These are phyloP conservation scores for Arthrocladium fulminans DNA, from an alignment of 2,329 filamentous ascomycete species.

Conservation along the genomic window DNA sequence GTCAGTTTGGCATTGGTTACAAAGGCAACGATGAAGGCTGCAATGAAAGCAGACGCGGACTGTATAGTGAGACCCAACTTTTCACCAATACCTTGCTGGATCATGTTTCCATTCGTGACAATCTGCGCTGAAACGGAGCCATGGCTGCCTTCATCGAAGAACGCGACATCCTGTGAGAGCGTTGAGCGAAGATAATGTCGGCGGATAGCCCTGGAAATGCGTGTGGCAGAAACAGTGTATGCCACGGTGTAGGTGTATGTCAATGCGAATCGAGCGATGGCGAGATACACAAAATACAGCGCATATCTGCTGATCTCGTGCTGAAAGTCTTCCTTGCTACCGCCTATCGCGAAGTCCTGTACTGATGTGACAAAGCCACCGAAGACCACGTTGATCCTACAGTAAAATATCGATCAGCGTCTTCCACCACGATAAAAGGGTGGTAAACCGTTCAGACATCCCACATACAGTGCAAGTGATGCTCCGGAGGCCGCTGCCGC, in stretches of 20 bases:
- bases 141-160: slow-evolving; percentile 24
- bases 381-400: slow-evolving; percentile 31
- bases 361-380: slow-evolving; percentile 26
- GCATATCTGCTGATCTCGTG: slow-evolving; percentile 16
- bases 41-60: slow-evolving; percentile 18
- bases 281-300: slow-evolving; percentile 32
- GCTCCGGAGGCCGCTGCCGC: slow-evolving; percentile 24
- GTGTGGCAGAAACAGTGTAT: slow-evolving; percentile 21
- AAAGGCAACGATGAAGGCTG: slow-evolving; percentile 23
- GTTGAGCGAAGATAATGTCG: slow-evolving; percentile 24
- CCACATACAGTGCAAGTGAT: slow-evolving; percentile 24
- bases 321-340: slow-evolving; percentile 19
- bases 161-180: slow-evolving; percentile 27
- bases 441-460: not conserved
- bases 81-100: slow-evolving; percentile 21
- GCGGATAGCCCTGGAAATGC: slow-evolving; percentile 21
- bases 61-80: slow-evolving; percentile 22
- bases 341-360: slow-evolving; percentile 20
- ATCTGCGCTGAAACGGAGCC: slow-evolving; percentile 27
- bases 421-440: not conserved
- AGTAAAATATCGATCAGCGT: not conserved
- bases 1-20: slow-evolving; percentile 23
- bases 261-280: slow-evolving; percentile 27
- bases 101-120: slow-evolving; percentile 26
- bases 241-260: slow-evolving; percentile 28